Evolutionary conservation across 2,329 filamentous ascomycete genomes (phyloP), one percentile per base, ranked within the genome.

Genomic region (Phoma sp.): DNA sequence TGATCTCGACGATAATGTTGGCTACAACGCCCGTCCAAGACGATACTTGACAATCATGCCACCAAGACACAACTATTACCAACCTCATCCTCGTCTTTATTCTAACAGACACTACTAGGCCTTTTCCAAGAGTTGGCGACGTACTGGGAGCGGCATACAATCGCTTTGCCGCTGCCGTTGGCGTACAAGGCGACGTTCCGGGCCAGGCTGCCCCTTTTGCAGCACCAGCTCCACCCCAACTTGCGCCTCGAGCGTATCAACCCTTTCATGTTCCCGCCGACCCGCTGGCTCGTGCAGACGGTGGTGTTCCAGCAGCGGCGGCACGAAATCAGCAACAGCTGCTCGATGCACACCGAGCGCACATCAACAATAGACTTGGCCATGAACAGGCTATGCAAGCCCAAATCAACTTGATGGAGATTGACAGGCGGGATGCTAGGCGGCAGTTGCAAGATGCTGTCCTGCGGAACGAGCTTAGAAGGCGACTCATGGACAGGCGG

Each of bases 21-120:
- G 24, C 39, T 19, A 17, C 29, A 24, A 41, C 4, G 22, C 22
- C 15, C 39, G 5, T 13, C 4, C 3, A 6, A 21, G 25, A 6
- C 32, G 24, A 8, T 12, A 22, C 13, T n/a, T 45, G n/a, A 25
- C 12, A 19, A 7, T 29, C 25, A 35, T 17, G n/a, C 35, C 36
- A 25, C 41, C 35, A 19, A 33, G 21, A 21, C 10, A 51, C 40
- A 15, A 22, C 24, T 10, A n/a, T 17, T 5, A 15, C 35, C 17
- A 29, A 12, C 21, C 27, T 29, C 19, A 24, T n/a, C 13, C 21
- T 8, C 9, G 27, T 13, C 27, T 4, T 37, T 27, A 22, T 41
- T 36, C 41, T 50, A 31, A 55, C 46, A 6, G 31, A 25, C 29
- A 21, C 7, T 21, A 22, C 15, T 54, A 54, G 51, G 33, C 31